Conservation (phyloP, 2,329 filamentous ascomycete genomes). For the Aspergillus spinulosporus region DNA sequence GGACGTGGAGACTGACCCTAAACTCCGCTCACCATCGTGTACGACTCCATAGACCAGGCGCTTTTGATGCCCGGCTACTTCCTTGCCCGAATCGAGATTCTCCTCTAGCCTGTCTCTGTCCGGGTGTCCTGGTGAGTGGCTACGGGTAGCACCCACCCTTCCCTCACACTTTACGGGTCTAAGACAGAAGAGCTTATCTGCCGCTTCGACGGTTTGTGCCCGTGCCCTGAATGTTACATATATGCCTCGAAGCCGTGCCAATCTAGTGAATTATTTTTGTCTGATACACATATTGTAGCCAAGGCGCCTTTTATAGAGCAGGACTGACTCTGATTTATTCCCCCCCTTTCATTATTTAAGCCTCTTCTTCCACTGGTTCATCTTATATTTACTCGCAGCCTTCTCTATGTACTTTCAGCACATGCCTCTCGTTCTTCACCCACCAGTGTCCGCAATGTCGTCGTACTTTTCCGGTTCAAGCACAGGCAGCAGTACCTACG, state of each 20-base stretch:
- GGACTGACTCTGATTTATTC: not conserved
- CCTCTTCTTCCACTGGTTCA: slow-evolving; percentile 1
- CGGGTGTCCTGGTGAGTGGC: slow-evolving; percentile 17
- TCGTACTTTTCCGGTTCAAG: slow-evolving; percentile 33
- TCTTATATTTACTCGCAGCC: slow-evolving; percentile 6
- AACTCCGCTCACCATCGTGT: slow-evolving; percentile 20
- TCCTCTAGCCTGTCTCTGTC: slow-evolving; percentile 7
- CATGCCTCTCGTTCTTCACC: slow-evolving; percentile 36
- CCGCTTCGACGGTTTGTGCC: slow-evolving; percentile 16
- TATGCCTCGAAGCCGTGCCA: slow-evolving; percentile 11
- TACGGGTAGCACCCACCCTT: slow-evolving; percentile 8
- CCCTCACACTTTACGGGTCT: slow-evolving; percentile 18
- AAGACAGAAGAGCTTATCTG: slow-evolving; percentile 23
- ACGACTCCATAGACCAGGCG: slow-evolving; percentile 15
- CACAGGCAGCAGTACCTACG: slow-evolving; percentile 31
- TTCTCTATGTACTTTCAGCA: slow-evolving; percentile 17
- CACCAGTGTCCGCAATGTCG: slow-evolving; percentile 33
- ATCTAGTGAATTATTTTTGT: slow-evolving; percentile 5
- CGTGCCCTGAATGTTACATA: slow-evolving; percentile 17
- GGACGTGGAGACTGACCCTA: slow-evolving; percentile 14
- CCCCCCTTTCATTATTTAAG: not conserved
- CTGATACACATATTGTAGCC: slow-evolving; percentile 11
- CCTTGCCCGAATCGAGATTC: slow-evolving; percentile 19
- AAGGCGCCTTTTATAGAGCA: slow-evolving; percentile 6
- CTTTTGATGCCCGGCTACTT: slow-evolving; percentile 19